Conservation (phyloP, 257 asterid genomes). For the Plantago major region DNA sequence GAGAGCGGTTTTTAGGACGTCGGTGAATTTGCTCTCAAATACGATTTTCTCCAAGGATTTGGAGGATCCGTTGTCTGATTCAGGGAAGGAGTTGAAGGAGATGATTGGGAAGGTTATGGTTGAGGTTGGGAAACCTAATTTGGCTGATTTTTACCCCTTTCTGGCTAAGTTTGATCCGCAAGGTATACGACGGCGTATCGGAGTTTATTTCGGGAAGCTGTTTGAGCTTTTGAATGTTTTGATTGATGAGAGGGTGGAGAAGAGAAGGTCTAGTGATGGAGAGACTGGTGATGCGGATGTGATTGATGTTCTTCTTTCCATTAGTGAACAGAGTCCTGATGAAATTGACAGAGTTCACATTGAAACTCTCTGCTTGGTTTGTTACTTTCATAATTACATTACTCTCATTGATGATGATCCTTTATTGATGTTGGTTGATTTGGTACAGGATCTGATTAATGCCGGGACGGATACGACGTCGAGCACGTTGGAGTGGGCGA, state of each 20-base stretch:
- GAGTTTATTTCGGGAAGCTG: neutral
- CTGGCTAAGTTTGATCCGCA: neutral
- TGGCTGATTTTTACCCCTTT: neutral
- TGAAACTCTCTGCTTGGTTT: neutral
- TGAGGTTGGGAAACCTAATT: neutral
- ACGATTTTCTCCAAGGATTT: constrained; percentile 19
- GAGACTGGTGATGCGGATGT: neutral
- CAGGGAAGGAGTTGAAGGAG: neutral
- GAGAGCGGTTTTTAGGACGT: constrained; percentile 41
- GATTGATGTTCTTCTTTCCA: neutral
- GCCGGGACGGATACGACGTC: constrained; percentile 16
- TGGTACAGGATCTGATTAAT: constrained; percentile 11
- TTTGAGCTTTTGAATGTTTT: neutral
- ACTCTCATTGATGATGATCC: neutral
- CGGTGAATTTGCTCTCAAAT: constrained; percentile 44
- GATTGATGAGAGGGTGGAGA: neutral
- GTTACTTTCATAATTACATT: too few species aligned
- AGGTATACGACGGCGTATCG: neutral
- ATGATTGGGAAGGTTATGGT: neutral
- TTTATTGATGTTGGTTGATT: neutral
- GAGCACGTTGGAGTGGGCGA: constrained; percentile 21
- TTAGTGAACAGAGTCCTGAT: neutral
- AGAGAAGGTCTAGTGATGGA: neutral
- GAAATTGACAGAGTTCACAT: neutral
- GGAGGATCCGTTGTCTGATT: constrained; percentile 5